Conservation (phyloP, 768 basidiomycete genomes). For the Auricularia cornea region DNA sequence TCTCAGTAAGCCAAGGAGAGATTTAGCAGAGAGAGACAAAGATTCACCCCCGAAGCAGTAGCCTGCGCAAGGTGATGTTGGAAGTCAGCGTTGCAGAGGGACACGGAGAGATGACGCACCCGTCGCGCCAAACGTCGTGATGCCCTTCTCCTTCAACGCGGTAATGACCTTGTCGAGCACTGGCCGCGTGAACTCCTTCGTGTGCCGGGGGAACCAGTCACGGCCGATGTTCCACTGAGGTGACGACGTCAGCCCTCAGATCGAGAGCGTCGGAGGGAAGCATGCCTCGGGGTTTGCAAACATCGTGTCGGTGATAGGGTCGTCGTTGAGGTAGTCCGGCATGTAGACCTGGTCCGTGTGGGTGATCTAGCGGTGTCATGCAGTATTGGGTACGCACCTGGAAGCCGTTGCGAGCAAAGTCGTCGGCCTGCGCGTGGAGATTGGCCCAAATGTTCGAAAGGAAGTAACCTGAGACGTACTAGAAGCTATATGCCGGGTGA, state of each 20-base stretch:
- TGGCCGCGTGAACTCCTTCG: conserved; percentile 34
- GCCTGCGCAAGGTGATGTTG: too few species aligned
- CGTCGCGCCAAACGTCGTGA: conserved; percentile 48
- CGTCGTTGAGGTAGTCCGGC: conserved; percentile 31
- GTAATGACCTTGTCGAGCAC: conserved; percentile 46
- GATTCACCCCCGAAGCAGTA: conserved; percentile 3
- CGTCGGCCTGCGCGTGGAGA: conserved; percentile 30
- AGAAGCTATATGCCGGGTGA: conserved; percentile 19
- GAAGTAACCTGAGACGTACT: not conserved
- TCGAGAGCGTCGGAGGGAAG: too few species aligned
- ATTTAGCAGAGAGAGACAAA: not conserved
- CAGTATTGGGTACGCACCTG: conserved; percentile 19
- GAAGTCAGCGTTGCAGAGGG: conserved; percentile 8
- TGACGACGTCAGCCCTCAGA: too few species aligned
- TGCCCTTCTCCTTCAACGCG: conserved; percentile 49
- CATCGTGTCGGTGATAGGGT: conserved; percentile 21
- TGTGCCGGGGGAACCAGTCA: conserved; percentile 40
- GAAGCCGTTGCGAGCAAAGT: conserved; percentile 35
- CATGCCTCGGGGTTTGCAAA: conserved; percentile 7
- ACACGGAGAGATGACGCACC: conserved; percentile 44
- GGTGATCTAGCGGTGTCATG: too few species aligned
- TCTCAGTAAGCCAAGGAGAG: not conserved
- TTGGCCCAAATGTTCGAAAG: not conserved
- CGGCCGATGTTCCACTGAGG: conserved; percentile 30
- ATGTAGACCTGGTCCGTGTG: conserved; percentile 34